Evolutionary conservation across 2,329 filamentous ascomycete genomes (phyloP), one percentile per base, ranked within the genome.

Genomic region (Arthrobotrys conoides): DNA sequence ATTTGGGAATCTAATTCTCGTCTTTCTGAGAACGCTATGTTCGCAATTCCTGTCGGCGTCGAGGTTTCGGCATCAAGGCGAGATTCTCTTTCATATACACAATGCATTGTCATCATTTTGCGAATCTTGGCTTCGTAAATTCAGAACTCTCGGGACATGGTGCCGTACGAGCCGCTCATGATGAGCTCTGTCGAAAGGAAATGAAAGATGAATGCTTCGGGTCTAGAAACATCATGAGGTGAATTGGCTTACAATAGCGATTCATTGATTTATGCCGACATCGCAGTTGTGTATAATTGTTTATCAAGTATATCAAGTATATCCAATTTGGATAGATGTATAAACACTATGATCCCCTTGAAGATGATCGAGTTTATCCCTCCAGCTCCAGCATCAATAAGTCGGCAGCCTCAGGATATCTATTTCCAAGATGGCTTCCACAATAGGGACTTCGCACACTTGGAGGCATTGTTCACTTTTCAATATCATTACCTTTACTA

Each of bases 11-110:
- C 1, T 59, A 14, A 1, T 22, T 2, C 3, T 59, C 16, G 18
- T 38, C 6, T 22, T 36, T 59, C 30, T 38, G 53, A 38, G 12
- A 6, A 61, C 41, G n/a, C 0, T 5, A 24, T 1, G 10, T 44
- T 61, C 33, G 33, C 57, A 61, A 24, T 61, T 61, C 57, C 16
- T 20, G 20, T 61, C 36, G 22, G 57, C 57, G 36, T 44, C 57
- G 27, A 61, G 18, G 16, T 44, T 18, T 61, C 9, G 22, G 20
- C 20, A 27, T 61, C 36, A 27, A 27, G 20, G 16, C 5, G 24
- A 44, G 44, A 61, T 27, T n/a, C 36, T 36, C 10, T 33, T 53
- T 33, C 38, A 61, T 41, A 44, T 44, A 41, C 1, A n/a, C 3
- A 44, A 61, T 61, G 57, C 57, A 61, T 12, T 61, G 55, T 44